A percentile compares a stretch with the other conserved stretches of the same genome.
These are phyloP conservation scores for Pueraria montana DNA, from an alignment of 306 rosid genomes.

Conservation along the genomic window DNA sequence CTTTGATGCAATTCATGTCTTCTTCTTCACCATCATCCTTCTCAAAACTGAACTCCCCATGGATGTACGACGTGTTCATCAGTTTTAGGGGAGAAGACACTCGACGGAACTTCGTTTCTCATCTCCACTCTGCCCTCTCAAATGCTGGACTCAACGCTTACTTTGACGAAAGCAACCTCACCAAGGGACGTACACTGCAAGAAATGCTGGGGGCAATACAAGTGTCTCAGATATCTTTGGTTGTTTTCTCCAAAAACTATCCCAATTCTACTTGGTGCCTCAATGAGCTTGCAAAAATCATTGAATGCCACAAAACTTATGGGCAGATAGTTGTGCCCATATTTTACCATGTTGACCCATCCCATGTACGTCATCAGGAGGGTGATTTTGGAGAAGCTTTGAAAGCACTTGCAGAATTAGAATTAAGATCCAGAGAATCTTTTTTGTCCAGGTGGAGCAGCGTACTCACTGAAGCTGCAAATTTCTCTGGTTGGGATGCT, in stretches of 20 bases:
- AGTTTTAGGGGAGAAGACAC: neutral
- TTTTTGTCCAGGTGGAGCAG: neutral
- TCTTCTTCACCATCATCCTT: neutral
- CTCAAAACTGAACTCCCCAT: neutral
- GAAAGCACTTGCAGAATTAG: neutral
- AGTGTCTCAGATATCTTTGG: neutral
- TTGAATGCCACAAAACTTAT: neutral
- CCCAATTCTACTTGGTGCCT: constrained; percentile 40
- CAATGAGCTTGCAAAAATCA: neutral
- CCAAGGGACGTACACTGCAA: no score
- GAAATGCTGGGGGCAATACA: neutral
- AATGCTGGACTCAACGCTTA: neutral
- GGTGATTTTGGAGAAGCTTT: neutral
- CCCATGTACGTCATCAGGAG: neutral
- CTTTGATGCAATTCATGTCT: neutral
- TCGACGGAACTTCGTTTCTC: neutral
- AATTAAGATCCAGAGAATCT: no score
- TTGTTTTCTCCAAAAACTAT: constrained; percentile 24
- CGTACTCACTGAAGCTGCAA: neutral
- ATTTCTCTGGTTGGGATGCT: neutral
- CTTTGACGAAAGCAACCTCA: neutral
- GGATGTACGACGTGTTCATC: neutral
- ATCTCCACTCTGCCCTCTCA: neutral
- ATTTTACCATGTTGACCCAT: neutral
- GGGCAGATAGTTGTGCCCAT: neutral